Percentiles rank a stretch among this genome's conserved stretches.
Conservation (phyloP, 2,329 filamentous ascomycete genomes). For the Xylaria sp. region DNA sequence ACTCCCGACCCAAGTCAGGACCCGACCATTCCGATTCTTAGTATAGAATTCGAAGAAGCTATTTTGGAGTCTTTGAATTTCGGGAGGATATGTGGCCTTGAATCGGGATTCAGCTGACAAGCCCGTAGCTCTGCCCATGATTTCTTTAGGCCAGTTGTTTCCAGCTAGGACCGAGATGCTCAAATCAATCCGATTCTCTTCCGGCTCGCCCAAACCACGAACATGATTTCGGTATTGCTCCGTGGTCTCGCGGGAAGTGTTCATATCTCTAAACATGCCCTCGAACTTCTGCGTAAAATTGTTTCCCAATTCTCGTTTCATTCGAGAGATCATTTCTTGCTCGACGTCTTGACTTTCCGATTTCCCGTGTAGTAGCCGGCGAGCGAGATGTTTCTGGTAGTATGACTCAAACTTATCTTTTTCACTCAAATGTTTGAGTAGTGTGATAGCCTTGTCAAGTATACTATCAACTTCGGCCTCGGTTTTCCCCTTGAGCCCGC, state of each 20-base stretch:
- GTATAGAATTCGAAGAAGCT: conserved; percentile 92
- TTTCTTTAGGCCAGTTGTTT: conserved; percentile 94
- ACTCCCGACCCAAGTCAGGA: conserved; percentile 81
- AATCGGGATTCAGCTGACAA: conserved; percentile 58
- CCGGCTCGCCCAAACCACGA: conserved; percentile 60
- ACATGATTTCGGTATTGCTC: conserved; percentile 79
- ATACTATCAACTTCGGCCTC: conserved; percentile 86
- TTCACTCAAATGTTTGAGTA: conserved; percentile 89
- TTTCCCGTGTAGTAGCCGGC: conserved; percentile 86
- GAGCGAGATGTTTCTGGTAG: conserved; percentile 96
- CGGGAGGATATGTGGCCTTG: conserved; percentile 77
- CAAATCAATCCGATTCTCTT: conserved; percentile 77
- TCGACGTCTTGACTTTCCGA: conserved; percentile 92
- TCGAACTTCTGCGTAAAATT: conserved; percentile 94
- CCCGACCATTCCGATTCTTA: conserved; percentile 85
- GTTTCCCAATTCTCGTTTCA: conserved; percentile 97
- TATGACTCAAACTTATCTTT: conserved; percentile 97
- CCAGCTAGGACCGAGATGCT: conserved; percentile 87
- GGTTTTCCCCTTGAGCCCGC: conserved; percentile 91
- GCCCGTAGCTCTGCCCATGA: conserved; percentile 74
- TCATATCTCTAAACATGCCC: conserved; percentile 98
- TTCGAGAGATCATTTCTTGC: conserved; percentile 93
- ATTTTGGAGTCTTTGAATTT: conserved; percentile 79
- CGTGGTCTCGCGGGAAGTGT: conserved; percentile 85
- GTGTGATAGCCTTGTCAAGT: conserved; percentile 87